Conservation (phyloP, 495 filamentous ascomycete genomes). For the Penicillium herquei region DNA sequence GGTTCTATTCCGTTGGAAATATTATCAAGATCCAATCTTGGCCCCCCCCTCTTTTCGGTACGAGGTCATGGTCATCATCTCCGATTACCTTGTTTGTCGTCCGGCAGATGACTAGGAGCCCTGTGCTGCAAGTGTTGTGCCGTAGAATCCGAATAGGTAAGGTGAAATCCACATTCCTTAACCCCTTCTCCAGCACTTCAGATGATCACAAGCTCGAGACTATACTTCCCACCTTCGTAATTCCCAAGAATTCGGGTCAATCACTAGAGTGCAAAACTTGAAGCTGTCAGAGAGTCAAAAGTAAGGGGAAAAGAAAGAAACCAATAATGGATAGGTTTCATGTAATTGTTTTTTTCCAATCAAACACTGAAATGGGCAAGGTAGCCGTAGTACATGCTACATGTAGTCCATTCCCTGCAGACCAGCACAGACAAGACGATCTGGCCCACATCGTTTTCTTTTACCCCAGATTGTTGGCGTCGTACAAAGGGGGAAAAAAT, state of each 20-base stretch:
- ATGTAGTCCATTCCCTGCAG: conserved; percentile 33
- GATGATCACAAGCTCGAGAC: neutral
- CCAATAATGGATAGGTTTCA: neutral
- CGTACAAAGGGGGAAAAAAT: conserved; percentile 14
- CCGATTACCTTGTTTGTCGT: conserved; percentile 22
- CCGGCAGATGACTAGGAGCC: conserved; percentile 22
- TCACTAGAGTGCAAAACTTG: no score
- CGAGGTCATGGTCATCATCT: neutral
- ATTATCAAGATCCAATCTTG: no score
- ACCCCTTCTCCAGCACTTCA: conserved; percentile 1
- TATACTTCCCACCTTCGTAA: neutral
- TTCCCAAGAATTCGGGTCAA: neutral
- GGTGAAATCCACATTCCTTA: neutral
- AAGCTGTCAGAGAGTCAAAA: no score
- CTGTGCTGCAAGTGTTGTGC: conserved; percentile 15
- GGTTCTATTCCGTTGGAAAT: no score
- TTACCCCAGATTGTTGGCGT: conserved; percentile 41
- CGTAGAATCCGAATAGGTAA: neutral
- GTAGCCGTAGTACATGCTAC: conserved; percentile 4
- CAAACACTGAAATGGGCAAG: conserved; percentile 8
- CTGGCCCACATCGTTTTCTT: conserved; percentile 34
- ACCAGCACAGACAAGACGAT: conserved; percentile 22
- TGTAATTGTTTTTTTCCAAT: neutral
- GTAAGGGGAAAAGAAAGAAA: neutral
- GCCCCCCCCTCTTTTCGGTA: neutral